These are phyloP conservation scores for Ceratobasidium sp. DNA, from an alignment of 1,284 basidiomycete species.

Conservation along the genomic window DNA sequence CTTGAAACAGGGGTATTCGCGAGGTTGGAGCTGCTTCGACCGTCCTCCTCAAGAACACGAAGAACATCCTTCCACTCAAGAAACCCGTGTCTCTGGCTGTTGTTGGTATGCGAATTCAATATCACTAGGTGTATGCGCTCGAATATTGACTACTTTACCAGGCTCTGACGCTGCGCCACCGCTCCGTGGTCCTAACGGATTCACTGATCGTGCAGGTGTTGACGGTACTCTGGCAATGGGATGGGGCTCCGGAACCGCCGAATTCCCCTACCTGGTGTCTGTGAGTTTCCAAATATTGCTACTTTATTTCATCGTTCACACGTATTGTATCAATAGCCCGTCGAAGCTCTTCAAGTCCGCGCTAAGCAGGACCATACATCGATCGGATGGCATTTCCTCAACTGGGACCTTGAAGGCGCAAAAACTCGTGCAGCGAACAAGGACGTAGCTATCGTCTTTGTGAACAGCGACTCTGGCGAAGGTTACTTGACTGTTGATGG, in stretches of 20 bases:
- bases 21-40: conserved; percentile 81
- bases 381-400: conserved; percentile 56
- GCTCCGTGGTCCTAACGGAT: conserved; percentile 78
- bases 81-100: conserved; percentile 49
- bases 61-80: conserved; percentile 72
- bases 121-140: neutral
- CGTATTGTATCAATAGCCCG: conserved; percentile 60
- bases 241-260: conserved; percentile 76
- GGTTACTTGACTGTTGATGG: conserved; percentile 81
- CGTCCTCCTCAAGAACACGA: conserved; percentile 84
- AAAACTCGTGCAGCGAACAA: conserved; percentile 63
- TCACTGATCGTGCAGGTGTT: conserved; percentile 71
- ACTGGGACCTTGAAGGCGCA: conserved; percentile 36
- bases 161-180: conserved; percentile 80
- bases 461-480: conserved; percentile 81
- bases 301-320: neutral
- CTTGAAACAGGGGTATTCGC: conserved; percentile 65
- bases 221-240: conserved; percentile 85
- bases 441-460: conserved; percentile 79
- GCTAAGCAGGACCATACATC: conserved; percentile 68
- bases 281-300: neutral
- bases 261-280: conserved; percentile 63
- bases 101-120: conserved; percentile 23
- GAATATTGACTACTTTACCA: conserved; percentile 47
- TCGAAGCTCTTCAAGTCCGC: conserved; percentile 76